Evolutionary conservation across 2,329 filamentous ascomycete genomes (phyloP), one percentile per base, ranked within the genome.

Genomic region (Hypoxylon sp.): DNA sequence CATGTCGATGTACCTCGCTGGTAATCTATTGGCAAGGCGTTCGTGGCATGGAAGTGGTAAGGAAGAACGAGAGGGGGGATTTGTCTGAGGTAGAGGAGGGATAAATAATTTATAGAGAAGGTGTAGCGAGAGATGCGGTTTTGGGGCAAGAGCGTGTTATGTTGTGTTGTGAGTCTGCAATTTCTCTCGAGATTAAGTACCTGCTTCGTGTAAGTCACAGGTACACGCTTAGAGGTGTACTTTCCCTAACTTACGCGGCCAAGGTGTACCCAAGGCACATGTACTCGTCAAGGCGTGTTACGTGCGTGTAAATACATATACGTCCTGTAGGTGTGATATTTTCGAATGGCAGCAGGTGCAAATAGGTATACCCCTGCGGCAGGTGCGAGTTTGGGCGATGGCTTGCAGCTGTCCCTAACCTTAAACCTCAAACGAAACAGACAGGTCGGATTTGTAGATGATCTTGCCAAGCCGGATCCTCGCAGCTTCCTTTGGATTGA

Each of bases 381-480:
- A 56, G 29, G 35, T 48, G 51, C 55, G 44, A 55, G 54, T 19
- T 52, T 57, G 35, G 62, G 42, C 39, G 29, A 51, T 54, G 63
- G 59, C 63, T 57, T 39, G 54, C 42, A 55, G 44, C 24, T 54
- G 19, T 3, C 44, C 27, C 50, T 44, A 70, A 70, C 64, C 39
- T 62, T 65, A 70, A 67, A 64, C 60, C 27, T 62, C 65, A 62
- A 62, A 62, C 52, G 50, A 54, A 65, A 47, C 46, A 8, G n/a
- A n/a, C 21, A 55, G 31, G 15, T 39, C 39, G 50, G 60, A 65
- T 54, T 62, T 58, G 61, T 68, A 29, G 61, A 39, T 54, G 50
- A 60, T 68, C 56, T 59, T 72, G 72, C 74, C 72, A 72, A 75
- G 72, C 24, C 73, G 73, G 73, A 57, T 68, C 65, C 62, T 55